Conservation (phyloP, 495 filamentous ascomycete species). For the Penicillium turbatum region DNA sequence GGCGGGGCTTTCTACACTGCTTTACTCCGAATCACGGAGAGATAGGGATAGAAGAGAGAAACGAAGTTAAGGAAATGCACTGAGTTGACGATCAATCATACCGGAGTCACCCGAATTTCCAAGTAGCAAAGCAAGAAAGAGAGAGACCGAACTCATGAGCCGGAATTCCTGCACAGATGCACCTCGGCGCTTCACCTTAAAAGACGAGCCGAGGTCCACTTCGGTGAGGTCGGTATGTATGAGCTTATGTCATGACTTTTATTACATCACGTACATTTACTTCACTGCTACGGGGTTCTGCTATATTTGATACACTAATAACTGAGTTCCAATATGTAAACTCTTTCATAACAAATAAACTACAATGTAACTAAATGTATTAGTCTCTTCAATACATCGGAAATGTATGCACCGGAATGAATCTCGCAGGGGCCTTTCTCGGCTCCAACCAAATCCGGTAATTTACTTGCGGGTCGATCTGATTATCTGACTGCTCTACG, state of each 20-base stretch:
- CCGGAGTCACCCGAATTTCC: slow-evolving; percentile 6
- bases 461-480: slow-evolving; percentile 4
- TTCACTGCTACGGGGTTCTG: background rate
- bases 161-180: slow-evolving; percentile 10
- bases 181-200: slow-evolving; percentile 38
- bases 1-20: slow-evolving; percentile 15
- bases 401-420: background rate
- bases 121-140: background rate
- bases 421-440: background rate
- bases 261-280: background rate
- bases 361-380: background rate
- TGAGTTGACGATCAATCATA: background rate
- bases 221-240: slow-evolving; percentile 8
- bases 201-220: slow-evolving; percentile 36
- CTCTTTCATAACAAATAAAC: too few relatives aligned
- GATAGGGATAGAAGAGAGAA: background rate
- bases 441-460: slow-evolving; percentile 6
- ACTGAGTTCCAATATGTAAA: background rate
- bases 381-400: background rate
- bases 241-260: slow-evolving; percentile 4
- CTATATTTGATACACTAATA: background rate
- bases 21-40: slow-evolving; percentile 1
- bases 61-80: background rate
- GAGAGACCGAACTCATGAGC: background rate
- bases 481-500: slow-evolving; percentile 6